Percentiles rank a stretch among this genome's conserved stretches.
phyloP scores from a whole-genome alignment of 176 grass and related monocot species.

The Phoenix dactylifera region DNA sequence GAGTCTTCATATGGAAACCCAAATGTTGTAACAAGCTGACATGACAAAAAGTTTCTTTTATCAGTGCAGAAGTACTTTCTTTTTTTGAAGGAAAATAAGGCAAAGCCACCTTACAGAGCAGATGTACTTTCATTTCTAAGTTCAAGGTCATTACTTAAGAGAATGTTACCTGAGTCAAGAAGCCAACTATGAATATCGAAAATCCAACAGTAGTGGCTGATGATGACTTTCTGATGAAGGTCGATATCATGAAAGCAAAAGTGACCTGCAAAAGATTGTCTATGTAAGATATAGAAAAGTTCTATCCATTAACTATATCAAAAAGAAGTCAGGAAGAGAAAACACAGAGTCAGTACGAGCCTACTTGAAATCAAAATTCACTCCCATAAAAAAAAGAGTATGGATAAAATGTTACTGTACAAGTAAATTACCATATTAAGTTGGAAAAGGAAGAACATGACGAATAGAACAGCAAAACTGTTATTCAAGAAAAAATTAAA shows the following conservation, averaged over 20 bases:
- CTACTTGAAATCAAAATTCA: constrained; percentile 6
- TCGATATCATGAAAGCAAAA: constrained; percentile 95
- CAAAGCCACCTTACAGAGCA: no score
- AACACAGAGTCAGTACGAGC: neutral
- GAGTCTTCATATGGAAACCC: constrained; percentile 60
- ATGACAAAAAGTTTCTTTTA: neutral
- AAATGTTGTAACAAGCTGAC: constrained; percentile 84
- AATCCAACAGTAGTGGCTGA: constrained; percentile 94
- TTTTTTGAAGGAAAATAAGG: neutral
- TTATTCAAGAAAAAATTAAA: constrained; percentile 91
- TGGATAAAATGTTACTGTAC: constrained; percentile 19
- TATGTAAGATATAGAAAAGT: neutral
- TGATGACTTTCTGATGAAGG: constrained; percentile 80
- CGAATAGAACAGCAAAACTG: constrained; percentile 61
- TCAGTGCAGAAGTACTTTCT: neutral
- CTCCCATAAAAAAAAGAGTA: neutral
- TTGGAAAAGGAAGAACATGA: constrained; percentile 90
- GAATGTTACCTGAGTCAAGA: constrained; percentile 78
- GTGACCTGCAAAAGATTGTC: constrained; percentile 54
- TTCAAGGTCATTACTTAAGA: no score
- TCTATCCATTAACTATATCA: neutral
- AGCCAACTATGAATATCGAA: constrained; percentile 90
- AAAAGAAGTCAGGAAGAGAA: neutral
- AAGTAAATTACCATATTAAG: constrained; percentile 72
- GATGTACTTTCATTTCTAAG: no score